These are phyloP conservation scores for Cyphellophora attinorum DNA, from an alignment of 2,329 filamentous ascomycete species.

Conservation along the genomic window DNA sequence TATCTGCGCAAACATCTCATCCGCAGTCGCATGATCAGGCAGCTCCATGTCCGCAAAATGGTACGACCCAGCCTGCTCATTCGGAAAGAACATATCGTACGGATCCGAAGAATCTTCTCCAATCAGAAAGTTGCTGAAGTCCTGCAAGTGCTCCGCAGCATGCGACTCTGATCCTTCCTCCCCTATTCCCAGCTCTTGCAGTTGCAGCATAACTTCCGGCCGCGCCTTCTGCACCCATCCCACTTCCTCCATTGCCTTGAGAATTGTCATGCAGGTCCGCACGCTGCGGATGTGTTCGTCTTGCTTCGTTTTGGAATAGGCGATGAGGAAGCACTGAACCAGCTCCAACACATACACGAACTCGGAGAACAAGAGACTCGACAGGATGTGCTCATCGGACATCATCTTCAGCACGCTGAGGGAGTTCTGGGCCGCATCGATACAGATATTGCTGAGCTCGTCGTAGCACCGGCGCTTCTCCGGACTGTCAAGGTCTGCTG, in stretches of 20 bases:
- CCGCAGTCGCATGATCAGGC: not conserved
- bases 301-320: not conserved
- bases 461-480: not conserved
- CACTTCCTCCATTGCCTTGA: constrained; percentile 1
- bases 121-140: not conserved
- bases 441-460: constrained; percentile 1
- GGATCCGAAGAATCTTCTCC: not conserved
- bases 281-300: not conserved
- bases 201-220: not conserved
- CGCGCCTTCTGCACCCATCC: constrained; percentile 1
- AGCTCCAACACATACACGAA: constrained; percentile 2
- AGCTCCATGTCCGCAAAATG: constrained; percentile 1
- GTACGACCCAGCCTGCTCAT: not conserved
- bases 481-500: not conserved
- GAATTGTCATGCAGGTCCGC: not conserved
- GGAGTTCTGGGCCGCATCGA: constrained; percentile 2
- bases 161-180: not conserved
- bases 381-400: not conserved
- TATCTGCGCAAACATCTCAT: constrained; percentile 1
- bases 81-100: constrained; percentile 1
- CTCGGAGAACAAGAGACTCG: not conserved
- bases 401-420: not conserved
- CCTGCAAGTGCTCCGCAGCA: not conserved
- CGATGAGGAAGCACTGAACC: constrained; percentile 1
- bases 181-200: not conserved